These are phyloP conservation scores for Theileria parva DNA, from an alignment of 169 alveolate species.

Conservation along the genomic window DNA sequence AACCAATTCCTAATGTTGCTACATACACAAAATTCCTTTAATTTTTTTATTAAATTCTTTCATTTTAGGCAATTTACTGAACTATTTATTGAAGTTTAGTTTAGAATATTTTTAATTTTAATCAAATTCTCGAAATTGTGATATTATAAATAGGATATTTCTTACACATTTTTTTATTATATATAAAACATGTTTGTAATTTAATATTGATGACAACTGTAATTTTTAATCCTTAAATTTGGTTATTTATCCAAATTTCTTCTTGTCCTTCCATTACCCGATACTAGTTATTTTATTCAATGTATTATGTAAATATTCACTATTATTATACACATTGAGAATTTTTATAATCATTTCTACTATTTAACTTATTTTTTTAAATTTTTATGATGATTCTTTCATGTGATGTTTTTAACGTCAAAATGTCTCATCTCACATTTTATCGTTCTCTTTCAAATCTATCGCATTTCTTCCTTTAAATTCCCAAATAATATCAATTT, in stretches of 20 bases:
- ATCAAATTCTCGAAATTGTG: neutral
- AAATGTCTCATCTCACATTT: neutral
- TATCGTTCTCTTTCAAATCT: neutral
- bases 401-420: slow-evolving; percentile 6
- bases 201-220: neutral
- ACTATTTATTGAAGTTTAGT: neutral
- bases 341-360: neutral
- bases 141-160: neutral
- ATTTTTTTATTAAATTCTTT: neutral
- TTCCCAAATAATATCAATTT: neutral
- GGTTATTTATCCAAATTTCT: neutral
- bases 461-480: slow-evolving; percentile 4
- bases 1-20: neutral
- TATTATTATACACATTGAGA: neutral
- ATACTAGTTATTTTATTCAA: neutral
- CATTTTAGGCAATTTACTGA: neutral
- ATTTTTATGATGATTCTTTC: neutral
- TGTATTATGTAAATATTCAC: neutral
- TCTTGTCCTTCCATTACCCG: neutral
- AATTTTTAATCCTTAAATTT: neutral
- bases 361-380: neutral
- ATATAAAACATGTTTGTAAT: neutral
- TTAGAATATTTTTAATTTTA: too few relatives aligned
- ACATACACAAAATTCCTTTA: neutral
- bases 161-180: slow-evolving; percentile 3